phyloP scores from a whole-genome alignment of 768 basidiomycete species.

The Obba rivulosa region DNA sequence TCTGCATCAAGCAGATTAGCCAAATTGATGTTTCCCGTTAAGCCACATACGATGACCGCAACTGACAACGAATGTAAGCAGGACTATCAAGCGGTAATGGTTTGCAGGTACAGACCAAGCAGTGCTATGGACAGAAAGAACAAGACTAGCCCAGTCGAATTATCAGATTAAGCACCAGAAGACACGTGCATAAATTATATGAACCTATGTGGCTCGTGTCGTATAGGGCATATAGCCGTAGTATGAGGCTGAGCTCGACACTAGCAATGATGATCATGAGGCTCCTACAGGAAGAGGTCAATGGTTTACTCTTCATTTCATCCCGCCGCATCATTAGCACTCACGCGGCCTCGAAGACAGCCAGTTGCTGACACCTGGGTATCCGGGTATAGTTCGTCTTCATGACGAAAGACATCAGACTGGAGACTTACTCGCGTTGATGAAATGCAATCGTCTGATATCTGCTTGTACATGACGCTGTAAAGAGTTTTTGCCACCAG shows the following conservation, averaged over 20 bases:
- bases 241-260: conserved; percentile 15
- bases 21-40: too few relatives aligned
- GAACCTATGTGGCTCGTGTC: conserved; percentile 5
- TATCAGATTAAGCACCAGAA: too few relatives aligned
- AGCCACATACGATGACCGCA: too few relatives aligned
- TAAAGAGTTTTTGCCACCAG: neutral
- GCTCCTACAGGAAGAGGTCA: neutral
- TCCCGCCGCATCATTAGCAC: neutral
- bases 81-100: too few relatives aligned
- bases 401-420: neutral
- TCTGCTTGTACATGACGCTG: neutral
- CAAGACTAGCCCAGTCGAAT: too few relatives aligned
- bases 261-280: conserved; percentile 3
- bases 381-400: neutral
- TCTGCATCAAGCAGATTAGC: too few relatives aligned
- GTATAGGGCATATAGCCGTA: conserved; percentile 16
- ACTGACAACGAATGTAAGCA: too few relatives aligned
- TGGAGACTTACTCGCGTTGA: conserved; percentile 2
- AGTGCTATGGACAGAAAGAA: too few relatives aligned
- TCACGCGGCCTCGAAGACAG: conserved; percentile 1
- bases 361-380: neutral
- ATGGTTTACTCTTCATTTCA: neutral
- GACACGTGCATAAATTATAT: too few relatives aligned
- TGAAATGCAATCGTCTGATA: neutral
- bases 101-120: too few relatives aligned